phyloP scores from a whole-genome alignment of 257 asterid species.

The Fraxinus pennsylvanica region DNA sequence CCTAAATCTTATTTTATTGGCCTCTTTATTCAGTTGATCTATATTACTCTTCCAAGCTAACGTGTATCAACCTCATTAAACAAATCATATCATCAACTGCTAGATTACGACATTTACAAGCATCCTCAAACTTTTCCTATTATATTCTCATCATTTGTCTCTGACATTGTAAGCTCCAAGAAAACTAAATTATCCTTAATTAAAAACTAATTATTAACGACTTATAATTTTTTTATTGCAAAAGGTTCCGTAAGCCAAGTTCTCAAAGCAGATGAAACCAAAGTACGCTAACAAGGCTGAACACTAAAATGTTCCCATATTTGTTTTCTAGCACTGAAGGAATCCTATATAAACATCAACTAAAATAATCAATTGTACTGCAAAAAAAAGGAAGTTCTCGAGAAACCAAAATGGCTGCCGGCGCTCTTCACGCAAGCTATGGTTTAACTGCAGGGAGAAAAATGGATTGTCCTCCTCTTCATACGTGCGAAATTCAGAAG shows the following conservation, averaged over 20 bases:
- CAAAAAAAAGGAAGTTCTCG: slow-evolving; percentile 3
- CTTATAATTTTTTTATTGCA: background rate
- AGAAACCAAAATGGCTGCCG: background rate
- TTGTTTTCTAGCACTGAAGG: slow-evolving; percentile 29
- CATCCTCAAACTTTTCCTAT: background rate
- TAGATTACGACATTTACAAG: background rate
- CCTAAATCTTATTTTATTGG: no score
- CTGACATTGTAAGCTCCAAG: background rate
- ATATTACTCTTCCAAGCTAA: no score
- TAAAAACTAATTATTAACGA: background rate
- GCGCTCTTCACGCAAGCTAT: slow-evolving; percentile 7
- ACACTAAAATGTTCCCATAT: slow-evolving; percentile 29
- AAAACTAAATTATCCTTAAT: background rate
- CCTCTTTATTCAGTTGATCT: no score
- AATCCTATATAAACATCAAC: slow-evolving; percentile 30
- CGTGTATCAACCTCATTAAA: no score
- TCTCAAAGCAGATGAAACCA: slow-evolving; percentile 14
- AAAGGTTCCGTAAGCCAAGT: background rate
- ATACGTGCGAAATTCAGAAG: slow-evolving; percentile 63
- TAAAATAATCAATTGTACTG: background rate
- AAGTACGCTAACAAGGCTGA: slow-evolving; percentile 12
- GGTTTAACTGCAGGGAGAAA: background rate
- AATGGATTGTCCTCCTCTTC: slow-evolving; percentile 34
- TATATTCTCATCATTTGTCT: background rate
- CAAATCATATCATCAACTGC: background rate